phyloP scores from a whole-genome alignment of 2,329 filamentous ascomycete species.

The Calonectria crousiana region DNA sequence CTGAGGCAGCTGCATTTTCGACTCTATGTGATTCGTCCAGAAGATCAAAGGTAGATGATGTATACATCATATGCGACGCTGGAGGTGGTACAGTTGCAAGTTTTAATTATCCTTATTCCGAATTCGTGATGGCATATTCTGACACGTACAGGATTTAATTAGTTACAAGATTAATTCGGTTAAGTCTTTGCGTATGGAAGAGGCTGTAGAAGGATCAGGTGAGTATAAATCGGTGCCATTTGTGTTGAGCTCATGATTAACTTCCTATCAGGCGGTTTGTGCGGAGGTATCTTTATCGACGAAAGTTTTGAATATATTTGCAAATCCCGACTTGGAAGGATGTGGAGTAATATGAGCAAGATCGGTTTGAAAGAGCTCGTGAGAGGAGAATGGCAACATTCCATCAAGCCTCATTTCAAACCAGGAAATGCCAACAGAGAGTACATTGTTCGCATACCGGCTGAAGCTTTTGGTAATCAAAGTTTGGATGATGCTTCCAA shows the following conservation, averaged over 20 bases:
- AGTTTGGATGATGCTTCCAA: neutral
- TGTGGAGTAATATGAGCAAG: too few relatives aligned
- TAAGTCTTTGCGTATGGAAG: slow-evolving; percentile 11
- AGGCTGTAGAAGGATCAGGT: slow-evolving; percentile 21
- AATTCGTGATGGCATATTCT: too few relatives aligned
- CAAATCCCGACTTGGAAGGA: too few relatives aligned
- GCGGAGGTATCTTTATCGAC: slow-evolving; percentile 25
- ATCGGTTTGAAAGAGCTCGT: slow-evolving; percentile 24
- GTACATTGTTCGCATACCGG: slow-evolving; percentile 19
- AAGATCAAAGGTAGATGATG: neutral
- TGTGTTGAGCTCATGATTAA: too few relatives aligned
- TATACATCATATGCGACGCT: slow-evolving; percentile 25
- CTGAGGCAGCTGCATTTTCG: slow-evolving; percentile 13
- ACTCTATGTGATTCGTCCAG: neutral
- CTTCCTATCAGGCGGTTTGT: slow-evolving; percentile 16
- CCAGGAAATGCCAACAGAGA: slow-evolving; percentile 13
- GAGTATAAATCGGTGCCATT: too few relatives aligned
- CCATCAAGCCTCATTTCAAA: slow-evolving; percentile 23
- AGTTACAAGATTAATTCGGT: slow-evolving; percentile 9
- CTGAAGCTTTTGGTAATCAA: neutral
- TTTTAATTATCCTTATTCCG: too few relatives aligned
- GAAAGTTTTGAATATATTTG: slow-evolving; percentile 1
- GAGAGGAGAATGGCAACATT: slow-evolving; percentile 21
- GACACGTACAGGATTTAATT: slow-evolving; percentile 29
- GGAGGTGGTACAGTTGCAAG: slow-evolving; percentile 25